Evolutionary conservation across 805 yeast species (phyloP), one percentile per base, ranked within the genome.

Genomic region (Lachancea meyersii): DNA sequence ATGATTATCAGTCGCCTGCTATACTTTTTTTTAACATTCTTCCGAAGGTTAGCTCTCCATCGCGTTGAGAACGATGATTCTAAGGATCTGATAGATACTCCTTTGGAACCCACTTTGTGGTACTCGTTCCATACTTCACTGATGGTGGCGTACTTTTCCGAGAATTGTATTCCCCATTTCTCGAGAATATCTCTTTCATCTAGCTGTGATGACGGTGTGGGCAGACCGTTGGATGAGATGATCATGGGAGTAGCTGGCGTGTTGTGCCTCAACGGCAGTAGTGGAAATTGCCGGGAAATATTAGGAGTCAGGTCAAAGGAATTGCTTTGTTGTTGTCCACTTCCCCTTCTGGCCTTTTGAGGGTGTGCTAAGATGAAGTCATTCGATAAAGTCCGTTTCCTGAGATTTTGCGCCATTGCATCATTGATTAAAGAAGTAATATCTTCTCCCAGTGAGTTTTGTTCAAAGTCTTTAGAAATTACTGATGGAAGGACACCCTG

Each of bases 81-180:
- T 21, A 49, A 23, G 5, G 41, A 32, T 7, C 39, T 28, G 20
- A 49, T 41, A 9, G 51, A 47, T n/a, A 43, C 42, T 7, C 47
- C 46, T 26, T 41, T 41, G 5, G 26, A 43, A 8, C 48, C 47
- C n/a, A 45, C 17, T n/a, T 33, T 35, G 16, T 47, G 45, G 23
- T 45, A 47, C 28, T 49, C 49, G 18, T 43, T 33, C 53, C 53
- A 49, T 20, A 49, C 38, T 18, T 47, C 51, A 8, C 37, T 32
- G 17, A 48, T 42, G 3, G 34, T 45, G 13, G 44, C 40, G 11
- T 41, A 40, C 27, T 45, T 49, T 22, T 49, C 53, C 8, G 50
- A 42, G 13, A 49, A 42, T 3, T 31, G 35, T 8, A 49, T 36
- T 2, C 48, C 53, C 46, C 44, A 49, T n/a, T 40, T 38, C 3